Evolutionary conservation across 2,329 filamentous ascomycete species (phyloP).

Genomic region (Aspergillus neoniger): DNA sequence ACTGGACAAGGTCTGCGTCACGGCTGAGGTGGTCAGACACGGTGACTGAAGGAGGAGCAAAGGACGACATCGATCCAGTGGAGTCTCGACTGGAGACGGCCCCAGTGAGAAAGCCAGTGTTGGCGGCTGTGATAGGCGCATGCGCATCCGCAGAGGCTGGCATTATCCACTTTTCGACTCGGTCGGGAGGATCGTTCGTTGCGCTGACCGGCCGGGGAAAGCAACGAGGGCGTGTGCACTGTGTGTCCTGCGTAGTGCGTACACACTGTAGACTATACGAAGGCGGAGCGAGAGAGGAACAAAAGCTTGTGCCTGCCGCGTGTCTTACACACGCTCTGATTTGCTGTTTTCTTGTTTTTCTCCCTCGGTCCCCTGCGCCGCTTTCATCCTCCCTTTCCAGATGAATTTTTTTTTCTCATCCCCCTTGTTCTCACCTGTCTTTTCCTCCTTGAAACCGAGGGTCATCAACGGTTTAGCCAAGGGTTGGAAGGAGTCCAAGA

Average conservation of each 20-base stretch:
- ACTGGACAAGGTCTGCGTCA: conserved; percentile 9
- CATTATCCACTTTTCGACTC: conserved; percentile 11
- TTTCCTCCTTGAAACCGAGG: neutral
- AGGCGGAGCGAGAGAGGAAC: conserved; percentile 1
- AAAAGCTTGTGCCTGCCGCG: conserved; percentile 17
- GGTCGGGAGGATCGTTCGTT: conserved; percentile 14
- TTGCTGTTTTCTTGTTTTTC: neutral
- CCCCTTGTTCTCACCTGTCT: neutral
- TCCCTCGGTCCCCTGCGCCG: conserved; percentile 3
- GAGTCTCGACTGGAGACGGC: conserved; percentile 19
- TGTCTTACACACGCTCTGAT: conserved; percentile 1
- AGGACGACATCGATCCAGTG: conserved; percentile 18
- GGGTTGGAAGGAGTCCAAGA: neutral
- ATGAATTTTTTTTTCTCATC: neutral
- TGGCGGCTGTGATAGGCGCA: neutral
- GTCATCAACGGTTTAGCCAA: neutral
- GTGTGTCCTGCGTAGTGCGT: neutral
- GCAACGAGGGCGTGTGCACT: conserved; percentile 6
- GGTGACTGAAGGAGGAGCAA: conserved; percentile 22
- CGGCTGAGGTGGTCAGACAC: conserved; percentile 19
- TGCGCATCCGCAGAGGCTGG: conserved; percentile 15
- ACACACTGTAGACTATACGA: conserved; percentile 7
- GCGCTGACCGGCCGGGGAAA: conserved; percentile 16
- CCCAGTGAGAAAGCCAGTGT: conserved; percentile 13
- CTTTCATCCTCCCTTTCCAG: neutral